Evolutionary conservation across 2,329 filamentous ascomycete genomes (phyloP), one percentile per base, ranked within the genome.

Genomic region (Exophiala viscosa): DNA sequence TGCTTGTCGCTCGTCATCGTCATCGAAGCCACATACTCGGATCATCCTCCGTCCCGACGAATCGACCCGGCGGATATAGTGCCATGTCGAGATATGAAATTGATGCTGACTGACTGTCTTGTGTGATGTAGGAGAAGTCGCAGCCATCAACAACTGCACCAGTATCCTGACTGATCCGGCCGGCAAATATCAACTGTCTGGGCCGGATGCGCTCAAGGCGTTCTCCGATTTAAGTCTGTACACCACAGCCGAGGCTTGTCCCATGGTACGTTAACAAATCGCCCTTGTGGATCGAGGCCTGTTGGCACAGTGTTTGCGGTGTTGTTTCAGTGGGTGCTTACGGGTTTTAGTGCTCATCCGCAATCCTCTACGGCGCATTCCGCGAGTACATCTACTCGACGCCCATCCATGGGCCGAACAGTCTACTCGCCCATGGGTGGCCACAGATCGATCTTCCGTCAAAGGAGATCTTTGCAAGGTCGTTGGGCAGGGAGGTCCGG

Each of bases 201-300:
- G 72, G 0, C 44, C 61, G 7, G 69, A 75, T 48, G 71, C 76
- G 0, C 61, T 72, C n/a, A 63, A 60, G 2, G 79, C 78, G 0
- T 79, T 79, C 58, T 55, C 65, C 3, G 60, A 70, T 15, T 64
- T 82, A 17, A 73, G 73, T 6, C 64, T 82, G 3, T 82, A 82
- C 64, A 82, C 79, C 23, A 82, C 79, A 62, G 79, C 74, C 1
- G 79, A 82, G 64, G 76, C 74, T 52, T 82, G 79, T 62, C 76
- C 78, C 3, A 83, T 82, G 75, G 64, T 67, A 58, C 48, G 54
- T 23, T 23, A 7, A 17, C 40, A 35, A 14, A 10, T 18, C 9
- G n/a, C 20, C 49, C 13, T 14, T 23, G 8, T 13, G 10, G n/a
- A 8, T 17, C n/a, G 7, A n/a, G 20, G 2, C n/a, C 5, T 41